Conservation (phyloP, 2,329 filamentous ascomycete genomes). For the Ophiocordyceps sinensis region DNA sequence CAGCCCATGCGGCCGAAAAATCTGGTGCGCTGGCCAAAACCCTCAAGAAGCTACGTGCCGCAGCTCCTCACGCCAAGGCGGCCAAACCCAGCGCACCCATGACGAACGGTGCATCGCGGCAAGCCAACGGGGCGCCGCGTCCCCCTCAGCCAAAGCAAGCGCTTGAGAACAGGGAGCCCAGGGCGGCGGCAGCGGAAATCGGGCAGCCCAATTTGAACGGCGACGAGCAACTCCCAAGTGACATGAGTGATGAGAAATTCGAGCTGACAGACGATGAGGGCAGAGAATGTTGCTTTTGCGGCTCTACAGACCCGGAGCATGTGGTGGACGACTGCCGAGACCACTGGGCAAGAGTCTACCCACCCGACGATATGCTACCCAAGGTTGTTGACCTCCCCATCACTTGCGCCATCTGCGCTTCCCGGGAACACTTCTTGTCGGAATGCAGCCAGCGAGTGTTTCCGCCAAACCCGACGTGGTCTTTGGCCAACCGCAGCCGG, state of each 20-base stretch:
- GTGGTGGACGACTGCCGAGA: conserved; percentile 43
- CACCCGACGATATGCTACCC: conserved; percentile 21
- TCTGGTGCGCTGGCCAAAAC: conserved; percentile 10
- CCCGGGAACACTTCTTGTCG: conserved; percentile 37
- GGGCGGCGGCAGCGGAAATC: background rate
- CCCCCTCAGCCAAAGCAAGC: too few species aligned
- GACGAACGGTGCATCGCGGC: background rate
- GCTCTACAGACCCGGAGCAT: conserved; percentile 37
- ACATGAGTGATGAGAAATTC: conserved; percentile 42
- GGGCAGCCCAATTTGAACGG: too few species aligned
- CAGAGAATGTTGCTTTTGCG: conserved; percentile 47
- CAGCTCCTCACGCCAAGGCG: background rate
- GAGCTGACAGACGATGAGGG: conserved; percentile 34
- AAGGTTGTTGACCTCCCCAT: conserved; percentile 35
- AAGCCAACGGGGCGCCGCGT: too few species aligned
- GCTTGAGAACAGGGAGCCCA: too few species aligned
- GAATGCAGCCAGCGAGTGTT: conserved; percentile 29
- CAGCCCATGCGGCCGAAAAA: conserved; percentile 11
- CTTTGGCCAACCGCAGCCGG: conserved; percentile 28
- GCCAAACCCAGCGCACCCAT: background rate
- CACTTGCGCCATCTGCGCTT: conserved; percentile 43
- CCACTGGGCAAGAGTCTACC: conserved; percentile 44
- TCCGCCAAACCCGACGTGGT: conserved; percentile 33
- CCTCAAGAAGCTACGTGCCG: conserved; percentile 6
- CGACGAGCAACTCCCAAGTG: conserved; percentile 8